phyloP scores from a whole-genome alignment of 805 yeast genomes.

The Myxozyma vanderwaltii region DNA sequence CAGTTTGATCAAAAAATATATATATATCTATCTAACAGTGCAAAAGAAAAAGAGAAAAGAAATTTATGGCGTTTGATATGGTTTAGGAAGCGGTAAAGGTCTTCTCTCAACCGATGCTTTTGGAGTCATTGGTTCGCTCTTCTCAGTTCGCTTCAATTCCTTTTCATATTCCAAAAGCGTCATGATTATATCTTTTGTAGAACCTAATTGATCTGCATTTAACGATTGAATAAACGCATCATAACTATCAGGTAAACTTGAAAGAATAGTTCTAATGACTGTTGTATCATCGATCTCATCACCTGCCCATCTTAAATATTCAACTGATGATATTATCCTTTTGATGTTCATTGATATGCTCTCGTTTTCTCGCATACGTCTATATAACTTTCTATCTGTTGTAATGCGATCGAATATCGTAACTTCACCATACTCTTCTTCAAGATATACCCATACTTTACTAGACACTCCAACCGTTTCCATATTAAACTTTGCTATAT shows the following conservation, averaged over 20 bases:
- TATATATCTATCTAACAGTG: too few relatives aligned
- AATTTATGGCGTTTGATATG: background rate
- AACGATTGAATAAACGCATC: constrained; percentile 9
- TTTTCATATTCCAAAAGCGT: constrained; percentile 8
- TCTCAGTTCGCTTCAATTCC: background rate
- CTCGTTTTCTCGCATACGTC: constrained; percentile 5
- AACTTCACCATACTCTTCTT: constrained; percentile 6
- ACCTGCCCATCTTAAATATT: constrained; percentile 23
- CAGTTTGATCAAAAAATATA: too few relatives aligned
- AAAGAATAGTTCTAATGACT: constrained; percentile 17
- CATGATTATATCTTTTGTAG: constrained; percentile 2
- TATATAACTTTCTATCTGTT: constrained; percentile 14
- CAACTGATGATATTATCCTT: constrained; percentile 6
- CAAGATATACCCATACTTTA: constrained; percentile 19
- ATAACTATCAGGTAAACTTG: constrained; percentile 20
- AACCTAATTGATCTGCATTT: constrained; percentile 5
- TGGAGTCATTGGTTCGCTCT: background rate
- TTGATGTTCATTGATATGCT: constrained; percentile 2
- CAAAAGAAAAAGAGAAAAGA: background rate
- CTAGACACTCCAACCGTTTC: too few relatives aligned
- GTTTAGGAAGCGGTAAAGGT: constrained; percentile 3
- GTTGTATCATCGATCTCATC: constrained; percentile 11
- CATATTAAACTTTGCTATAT: too few relatives aligned
- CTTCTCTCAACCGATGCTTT: background rate
- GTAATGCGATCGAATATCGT: constrained; percentile 15